Conservation (phyloP, 352 stramenopile genomes). For the Phytophthora brassicae region DNA sequence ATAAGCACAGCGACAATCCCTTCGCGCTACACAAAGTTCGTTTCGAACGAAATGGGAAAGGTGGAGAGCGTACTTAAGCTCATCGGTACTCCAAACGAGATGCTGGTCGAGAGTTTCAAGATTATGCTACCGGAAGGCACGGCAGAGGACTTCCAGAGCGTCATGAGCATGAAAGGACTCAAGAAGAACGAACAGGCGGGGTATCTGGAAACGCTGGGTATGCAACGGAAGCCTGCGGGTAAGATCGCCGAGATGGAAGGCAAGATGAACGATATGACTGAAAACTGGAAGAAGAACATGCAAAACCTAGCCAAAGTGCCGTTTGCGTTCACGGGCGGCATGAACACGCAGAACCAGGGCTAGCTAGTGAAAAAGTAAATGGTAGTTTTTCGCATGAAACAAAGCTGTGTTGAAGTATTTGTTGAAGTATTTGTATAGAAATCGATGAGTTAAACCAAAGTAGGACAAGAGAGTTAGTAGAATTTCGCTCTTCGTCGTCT, state of each 20-base stretch:
- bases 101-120: slow-evolving; percentile 97
- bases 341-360: slow-evolving; percentile 28
- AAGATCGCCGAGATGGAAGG: slow-evolving; percentile 84
- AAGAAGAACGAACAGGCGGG: slow-evolving; percentile 73
- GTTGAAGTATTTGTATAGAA: neutral
- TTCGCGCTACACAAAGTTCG: slow-evolving; percentile 96
- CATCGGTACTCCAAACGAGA: slow-evolving; percentile 94
- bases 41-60: slow-evolving; percentile 94
- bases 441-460: neutral
- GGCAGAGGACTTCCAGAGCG: slow-evolving; percentile 92
- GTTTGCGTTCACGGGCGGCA: slow-evolving; percentile 58
- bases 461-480: slow-evolving; percentile 30
- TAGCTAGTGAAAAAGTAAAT: slow-evolving; percentile 5
- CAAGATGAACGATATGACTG: slow-evolving; percentile 88
- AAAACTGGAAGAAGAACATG: slow-evolving; percentile 86
- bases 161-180: slow-evolving; percentile 95
- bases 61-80: slow-evolving; percentile 98
- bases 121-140: slow-evolving; percentile 95
- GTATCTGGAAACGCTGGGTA: slow-evolving; percentile 66
- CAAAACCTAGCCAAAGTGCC: slow-evolving; percentile 82
- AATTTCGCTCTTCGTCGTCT: slow-evolving; percentile 32
- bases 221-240: slow-evolving; percentile 61
- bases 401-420: no score
- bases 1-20: slow-evolving; percentile 71
- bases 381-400: neutral